A percentile compares a stretch with the other conserved stretches of the same genome.
Evolutionary conservation across 768 basidiomycete genomes (phyloP).

Genomic region (Pleurotus pulmonarius): DNA sequence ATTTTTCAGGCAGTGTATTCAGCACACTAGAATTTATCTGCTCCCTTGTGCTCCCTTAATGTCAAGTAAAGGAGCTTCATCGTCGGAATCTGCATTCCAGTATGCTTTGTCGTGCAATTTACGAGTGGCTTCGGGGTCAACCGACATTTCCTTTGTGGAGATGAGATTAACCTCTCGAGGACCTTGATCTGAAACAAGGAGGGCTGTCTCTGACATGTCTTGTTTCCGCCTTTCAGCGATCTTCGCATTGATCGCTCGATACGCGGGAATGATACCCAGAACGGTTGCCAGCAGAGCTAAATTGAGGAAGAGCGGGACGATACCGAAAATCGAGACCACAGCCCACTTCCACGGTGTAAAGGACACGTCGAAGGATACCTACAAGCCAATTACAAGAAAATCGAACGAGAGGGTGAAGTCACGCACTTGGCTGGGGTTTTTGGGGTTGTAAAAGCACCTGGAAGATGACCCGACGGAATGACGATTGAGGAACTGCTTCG

Average conservation of each 20-base stretch:
- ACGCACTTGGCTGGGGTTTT: slow-evolving; percentile 7
- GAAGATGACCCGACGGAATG: slow-evolving; percentile 12
- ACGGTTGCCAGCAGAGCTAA: slow-evolving; percentile 2
- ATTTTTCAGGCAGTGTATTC: no score
- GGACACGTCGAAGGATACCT: slow-evolving; percentile 11
- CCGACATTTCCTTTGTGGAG: no score
- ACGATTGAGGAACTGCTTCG: slow-evolving; percentile 6
- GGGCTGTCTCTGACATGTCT: no score
- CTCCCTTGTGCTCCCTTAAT: no score
- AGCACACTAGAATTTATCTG: no score
- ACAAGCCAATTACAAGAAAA: not conserved
- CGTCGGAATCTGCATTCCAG: no score
- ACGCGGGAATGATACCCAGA: not conserved
- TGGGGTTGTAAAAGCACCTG: slow-evolving; percentile 15
- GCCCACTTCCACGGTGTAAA: slow-evolving; percentile 17
- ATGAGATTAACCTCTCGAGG: no score
- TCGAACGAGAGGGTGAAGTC: not conserved
- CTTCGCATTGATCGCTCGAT: not conserved
- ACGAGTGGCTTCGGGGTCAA: no score
- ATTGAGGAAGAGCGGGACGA: slow-evolving; percentile 11
- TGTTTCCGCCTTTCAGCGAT: no score
- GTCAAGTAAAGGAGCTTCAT: no score
- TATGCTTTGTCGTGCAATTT: no score
- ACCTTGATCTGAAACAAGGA: no score
- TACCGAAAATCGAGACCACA: slow-evolving; percentile 14